Base-by-base conservation (phyloP, 257 asterid genomes). In the Fraxinus anomala region DNA sequence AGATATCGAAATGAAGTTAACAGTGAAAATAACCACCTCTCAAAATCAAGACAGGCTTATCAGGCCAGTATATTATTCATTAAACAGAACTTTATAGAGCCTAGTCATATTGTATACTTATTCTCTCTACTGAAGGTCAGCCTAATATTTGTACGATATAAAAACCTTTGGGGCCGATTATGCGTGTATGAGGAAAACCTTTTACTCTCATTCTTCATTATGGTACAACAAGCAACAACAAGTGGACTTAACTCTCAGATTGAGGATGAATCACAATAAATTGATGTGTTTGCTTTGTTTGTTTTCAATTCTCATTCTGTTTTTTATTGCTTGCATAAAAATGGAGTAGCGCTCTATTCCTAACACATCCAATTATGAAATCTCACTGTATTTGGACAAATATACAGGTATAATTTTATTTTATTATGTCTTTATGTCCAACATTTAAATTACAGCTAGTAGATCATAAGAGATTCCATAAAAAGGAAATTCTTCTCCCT, bases 11-110 rank as follows among this genome's bases (percentile, higher is more conserved):
- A 49, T 49, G 61, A 49, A 16, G 61, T 49, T 17, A 36, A 67
- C 39, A 75, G 3, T 4, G 74, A 24, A 31, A 19, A 78, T 31
- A 74, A 24, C 42, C 47, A 21, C 23, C 31, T 21, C 21, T 44
- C 51, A 36, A 68, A 34, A 39, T 40, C 40, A 68, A 51, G 40
- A 33, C 49, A 75, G 74, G 63, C 56, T 2, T 69, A 69, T 75
- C 67, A 6, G 67, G 34, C 72, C 65, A 6, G 24, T n/a, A 36
- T 37, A 6, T 40, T 7, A 61, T 59, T 40, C 49, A 40, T 40
- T 40, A 40, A 40, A 40, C 49, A 40, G 16, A 40, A 40, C 47
- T 40, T 40, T 10, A 40, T 40, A 11, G 4, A 40, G 49, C 49
- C 44, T 13, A 40, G 49, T 40, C 49, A 40, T 40, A 2, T 40